Conservation (phyloP, 805 yeast genomes). For the Tetrapisispora namnaoensis region DNA sequence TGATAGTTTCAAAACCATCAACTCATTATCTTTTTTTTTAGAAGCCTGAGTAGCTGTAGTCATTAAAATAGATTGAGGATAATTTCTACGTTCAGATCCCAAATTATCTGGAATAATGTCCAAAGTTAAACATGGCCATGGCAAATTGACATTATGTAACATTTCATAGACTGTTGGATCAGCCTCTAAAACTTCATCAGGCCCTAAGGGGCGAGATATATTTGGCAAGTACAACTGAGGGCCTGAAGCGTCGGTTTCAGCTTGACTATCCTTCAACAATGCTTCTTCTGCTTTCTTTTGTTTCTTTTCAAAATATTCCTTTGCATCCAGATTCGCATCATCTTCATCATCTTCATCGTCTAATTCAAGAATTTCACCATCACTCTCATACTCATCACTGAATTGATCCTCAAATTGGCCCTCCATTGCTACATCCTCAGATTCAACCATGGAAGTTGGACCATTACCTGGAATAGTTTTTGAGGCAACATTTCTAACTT, state of each 20-base stretch:
- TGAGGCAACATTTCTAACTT: slow-evolving; percentile 35
- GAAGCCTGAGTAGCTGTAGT: slow-evolving; percentile 93
- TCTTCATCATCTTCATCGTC: slow-evolving; percentile 50
- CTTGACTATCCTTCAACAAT: slow-evolving; percentile 32
- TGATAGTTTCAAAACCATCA: slow-evolving; percentile 73
- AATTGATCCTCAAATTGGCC: slow-evolving; percentile 69
- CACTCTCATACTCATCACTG: slow-evolving; percentile 89
- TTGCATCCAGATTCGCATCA: slow-evolving; percentile 29
- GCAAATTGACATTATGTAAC: slow-evolving; percentile 86
- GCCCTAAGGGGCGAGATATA: slow-evolving; percentile 80
- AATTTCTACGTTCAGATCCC: slow-evolving; percentile 81
- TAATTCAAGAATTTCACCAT: slow-evolving; percentile 76
- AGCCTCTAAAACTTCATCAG: slow-evolving; percentile 92
- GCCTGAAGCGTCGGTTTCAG: slow-evolving; percentile 16
- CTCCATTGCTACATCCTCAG: slow-evolving; percentile 53
- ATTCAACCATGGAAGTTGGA: slow-evolving; percentile 22
- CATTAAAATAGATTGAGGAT: slow-evolving; percentile 77
- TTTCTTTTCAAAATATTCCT: slow-evolving; percentile 30
- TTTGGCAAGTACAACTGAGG: slow-evolving; percentile 72
- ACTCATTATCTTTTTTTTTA: slow-evolving; percentile 77
- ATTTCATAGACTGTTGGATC: slow-evolving; percentile 94
- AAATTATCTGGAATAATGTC: slow-evolving; percentile 79
- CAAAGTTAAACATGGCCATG: slow-evolving; percentile 94
- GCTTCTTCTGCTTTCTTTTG: slow-evolving; percentile 30
- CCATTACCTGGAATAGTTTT: slow-evolving; percentile 23